Conservation (phyloP, 2,329 filamentous ascomycete species). For the Beauveria medogensis region DNA sequence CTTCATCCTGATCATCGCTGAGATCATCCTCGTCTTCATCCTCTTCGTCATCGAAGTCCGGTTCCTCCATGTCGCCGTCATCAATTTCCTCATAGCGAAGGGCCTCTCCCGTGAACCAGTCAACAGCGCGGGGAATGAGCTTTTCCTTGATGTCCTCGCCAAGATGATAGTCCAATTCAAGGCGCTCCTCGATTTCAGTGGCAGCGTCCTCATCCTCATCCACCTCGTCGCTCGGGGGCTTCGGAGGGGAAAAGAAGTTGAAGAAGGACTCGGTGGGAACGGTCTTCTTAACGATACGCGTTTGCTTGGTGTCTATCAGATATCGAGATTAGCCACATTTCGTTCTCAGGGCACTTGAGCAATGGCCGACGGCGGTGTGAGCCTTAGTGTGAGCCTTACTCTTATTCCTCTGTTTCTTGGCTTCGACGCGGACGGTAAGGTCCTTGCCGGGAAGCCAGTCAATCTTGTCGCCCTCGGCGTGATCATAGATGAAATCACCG, state of each 20-base stretch:
- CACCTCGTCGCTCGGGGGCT: constrained; percentile 65
- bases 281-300: constrained; percentile 96
- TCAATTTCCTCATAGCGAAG: constrained; percentile 92
- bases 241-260: constrained; percentile 97
- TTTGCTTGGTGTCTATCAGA: constrained; percentile 87
- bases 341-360: neutral
- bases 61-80: constrained; percentile 71
- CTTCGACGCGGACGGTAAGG: constrained; percentile 88
- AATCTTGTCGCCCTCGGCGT: constrained; percentile 96
- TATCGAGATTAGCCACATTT: constrained; percentile 1
- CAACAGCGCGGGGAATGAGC: constrained; percentile 93
- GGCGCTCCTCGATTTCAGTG: constrained; percentile 90
- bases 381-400: constrained; percentile 59
- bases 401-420: constrained; percentile 99
- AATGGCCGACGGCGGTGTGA: too few species aligned
- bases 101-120: constrained; percentile 99
- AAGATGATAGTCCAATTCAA: constrained; percentile 97
- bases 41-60: constrained; percentile 81
- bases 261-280: constrained; percentile 98
- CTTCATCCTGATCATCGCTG: constrained; percentile 77
- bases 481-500: constrained; percentile 98
- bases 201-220: constrained; percentile 66
- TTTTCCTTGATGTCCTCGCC: constrained; percentile 99
- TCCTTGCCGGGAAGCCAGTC: constrained; percentile 94
- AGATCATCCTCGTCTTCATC: constrained; percentile 87